A percentile compares a stretch with the other conserved stretches of the same genome.
Conservation (phyloP, 116 monocot genomes). For the Cymodocea nodosa region DNA sequence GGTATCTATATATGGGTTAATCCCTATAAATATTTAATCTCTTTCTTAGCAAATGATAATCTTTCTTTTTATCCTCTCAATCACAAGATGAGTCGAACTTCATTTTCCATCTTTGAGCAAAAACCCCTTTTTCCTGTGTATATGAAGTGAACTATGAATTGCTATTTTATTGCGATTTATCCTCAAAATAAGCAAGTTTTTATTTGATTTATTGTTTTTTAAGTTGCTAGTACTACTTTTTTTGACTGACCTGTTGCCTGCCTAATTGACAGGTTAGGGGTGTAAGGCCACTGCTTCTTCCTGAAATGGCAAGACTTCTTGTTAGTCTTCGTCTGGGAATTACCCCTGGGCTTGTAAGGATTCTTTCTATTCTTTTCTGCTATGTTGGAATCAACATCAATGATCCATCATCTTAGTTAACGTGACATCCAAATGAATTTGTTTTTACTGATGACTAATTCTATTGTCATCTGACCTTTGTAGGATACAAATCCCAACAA, state of each 20-base stretch:
- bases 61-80: no score
- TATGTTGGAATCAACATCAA: conserved; percentile 2
- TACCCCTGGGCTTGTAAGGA: conserved; percentile 76
- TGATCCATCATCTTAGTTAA: not conserved
- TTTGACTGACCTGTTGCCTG: not conserved
- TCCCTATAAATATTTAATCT: no score
- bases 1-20: no score
- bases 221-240: not conserved
- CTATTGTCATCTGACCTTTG: conserved; percentile 1
- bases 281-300: conserved; percentile 69
- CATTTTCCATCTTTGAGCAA: no score
- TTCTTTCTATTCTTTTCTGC: conserved; percentile 1
- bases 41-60: no score
- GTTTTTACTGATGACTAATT: not conserved
- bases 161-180: no score
- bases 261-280: conserved; percentile 68
- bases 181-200: no score
- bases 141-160: no score
- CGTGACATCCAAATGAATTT: not conserved
- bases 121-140: no score
- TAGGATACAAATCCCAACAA: conserved; percentile 96
- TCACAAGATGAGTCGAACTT: no score
- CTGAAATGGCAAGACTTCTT: conserved; percentile 84
- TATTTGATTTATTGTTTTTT: no score
- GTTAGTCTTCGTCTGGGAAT: conserved; percentile 60